These are phyloP conservation scores for Fonsecaea monophora DNA, from an alignment of 2,329 filamentous ascomycete species.

Conservation along the genomic window DNA sequence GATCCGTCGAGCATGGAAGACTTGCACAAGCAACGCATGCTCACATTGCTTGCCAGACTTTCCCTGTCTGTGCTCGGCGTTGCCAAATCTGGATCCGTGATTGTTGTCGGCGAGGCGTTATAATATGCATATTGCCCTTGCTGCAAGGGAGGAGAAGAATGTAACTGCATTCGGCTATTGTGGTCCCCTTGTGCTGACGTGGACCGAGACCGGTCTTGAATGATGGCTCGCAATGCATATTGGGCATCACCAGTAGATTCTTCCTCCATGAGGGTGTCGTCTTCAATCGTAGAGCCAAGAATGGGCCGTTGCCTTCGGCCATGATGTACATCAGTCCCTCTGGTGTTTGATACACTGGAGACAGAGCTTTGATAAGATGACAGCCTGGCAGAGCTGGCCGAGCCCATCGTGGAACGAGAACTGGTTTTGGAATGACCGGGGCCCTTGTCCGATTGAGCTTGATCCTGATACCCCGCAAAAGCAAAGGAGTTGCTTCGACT, in stretches of 20 bases:
- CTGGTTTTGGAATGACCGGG: slow-evolving; percentile 54
- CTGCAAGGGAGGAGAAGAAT: slow-evolving; percentile 53
- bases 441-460: slow-evolving; percentile 30
- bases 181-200: slow-evolving; percentile 39
- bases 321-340: slow-evolving; percentile 25
- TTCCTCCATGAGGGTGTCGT: slow-evolving; percentile 41
- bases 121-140: slow-evolving; percentile 49
- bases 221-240: slow-evolving; percentile 55
- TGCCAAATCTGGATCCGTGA: slow-evolving; percentile 57
- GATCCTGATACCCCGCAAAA: slow-evolving; percentile 46
- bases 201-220: slow-evolving; percentile 46
- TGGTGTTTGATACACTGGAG: slow-evolving; percentile 26
- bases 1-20: slow-evolving; percentile 57
- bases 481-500: slow-evolving; percentile 51
- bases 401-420: slow-evolving; percentile 50
- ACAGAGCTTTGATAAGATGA: slow-evolving; percentile 51
- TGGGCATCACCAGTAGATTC: slow-evolving; percentile 52
- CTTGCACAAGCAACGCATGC: slow-evolving; percentile 65
- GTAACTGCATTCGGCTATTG: slow-evolving; percentile 44
- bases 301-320: slow-evolving; percentile 29
- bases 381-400: slow-evolving; percentile 49
- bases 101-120: slow-evolving; percentile 58
- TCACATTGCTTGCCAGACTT: slow-evolving; percentile 57
- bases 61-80: slow-evolving; percentile 62
- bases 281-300: slow-evolving; percentile 28